These are phyloP conservation scores for Aspergillus oerlinghausenensis DNA, from an alignment of 2,329 filamentous ascomycete genomes.

Conservation along the genomic window DNA sequence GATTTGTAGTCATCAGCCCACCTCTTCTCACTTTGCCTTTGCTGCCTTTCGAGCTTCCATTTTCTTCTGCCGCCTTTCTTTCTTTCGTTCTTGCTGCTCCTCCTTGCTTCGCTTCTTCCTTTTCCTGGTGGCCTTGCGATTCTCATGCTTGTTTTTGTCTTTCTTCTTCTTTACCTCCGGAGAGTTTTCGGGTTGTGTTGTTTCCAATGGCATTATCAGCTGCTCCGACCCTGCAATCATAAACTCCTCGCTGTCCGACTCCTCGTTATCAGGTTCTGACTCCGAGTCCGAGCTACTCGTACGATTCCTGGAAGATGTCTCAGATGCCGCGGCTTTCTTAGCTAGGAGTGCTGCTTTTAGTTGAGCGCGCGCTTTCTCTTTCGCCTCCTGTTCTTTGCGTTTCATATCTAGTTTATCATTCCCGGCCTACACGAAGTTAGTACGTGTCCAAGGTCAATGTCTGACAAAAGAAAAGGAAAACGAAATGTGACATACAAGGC, in stretches of 20 bases:
- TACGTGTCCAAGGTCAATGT: slow-evolving; percentile 2
- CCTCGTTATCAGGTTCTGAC: slow-evolving; percentile 13
- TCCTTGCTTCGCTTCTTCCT: slow-evolving; percentile 26
- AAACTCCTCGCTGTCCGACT: slow-evolving; percentile 13
- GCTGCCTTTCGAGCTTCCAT: slow-evolving; percentile 39
- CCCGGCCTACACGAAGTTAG: slow-evolving; percentile 33
- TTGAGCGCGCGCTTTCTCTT: slow-evolving; percentile 48
- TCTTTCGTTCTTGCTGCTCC: slow-evolving; percentile 22
- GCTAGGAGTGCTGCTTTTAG: slow-evolving; percentile 44
- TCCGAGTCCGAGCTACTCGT: slow-evolving; percentile 17
- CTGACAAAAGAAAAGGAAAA: background rate
- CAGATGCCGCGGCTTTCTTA: slow-evolving; percentile 31
- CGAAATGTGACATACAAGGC: slow-evolving; percentile 54
- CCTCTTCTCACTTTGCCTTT: slow-evolving; percentile 19
- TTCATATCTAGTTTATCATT: slow-evolving; percentile 51
- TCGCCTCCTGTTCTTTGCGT: slow-evolving; percentile 46
- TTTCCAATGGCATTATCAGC: slow-evolving; percentile 3
- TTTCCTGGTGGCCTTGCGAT: slow-evolving; percentile 15
- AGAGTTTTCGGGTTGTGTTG: background rate
- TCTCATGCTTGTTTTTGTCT: slow-evolving; percentile 25
- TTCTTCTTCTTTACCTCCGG: slow-evolving; percentile 11
- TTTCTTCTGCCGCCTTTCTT: slow-evolving; percentile 31
- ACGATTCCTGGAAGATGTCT: slow-evolving; percentile 15
- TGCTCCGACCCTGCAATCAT: background rate
- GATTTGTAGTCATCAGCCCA: background rate